Evolutionary conservation across 495 filamentous ascomycete genomes (phyloP).

Genomic region (Lasiosphaeriaceae sp.): DNA sequence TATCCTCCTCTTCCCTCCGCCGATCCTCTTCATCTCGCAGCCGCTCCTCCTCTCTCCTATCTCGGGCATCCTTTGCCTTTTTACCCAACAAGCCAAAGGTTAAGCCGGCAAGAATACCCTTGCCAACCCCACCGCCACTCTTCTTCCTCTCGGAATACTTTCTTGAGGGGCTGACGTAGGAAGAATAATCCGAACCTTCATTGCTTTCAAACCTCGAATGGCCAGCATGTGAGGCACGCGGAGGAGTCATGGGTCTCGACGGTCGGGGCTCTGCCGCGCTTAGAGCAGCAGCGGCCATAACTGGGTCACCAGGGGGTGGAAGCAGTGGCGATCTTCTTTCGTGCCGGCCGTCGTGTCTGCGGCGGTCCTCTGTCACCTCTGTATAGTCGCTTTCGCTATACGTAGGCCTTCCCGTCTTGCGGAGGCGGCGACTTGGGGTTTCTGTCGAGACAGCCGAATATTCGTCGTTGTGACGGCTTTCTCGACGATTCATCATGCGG

Average conservation of each 20-base stretch:
- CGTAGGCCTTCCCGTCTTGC: conserved; percentile 29
- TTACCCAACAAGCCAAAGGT: conserved; percentile 64
- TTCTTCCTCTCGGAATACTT: conserved; percentile 29
- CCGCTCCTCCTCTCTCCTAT: conserved; percentile 61
- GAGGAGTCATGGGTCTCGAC: conserved; percentile 38
- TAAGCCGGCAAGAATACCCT: conserved; percentile 62
- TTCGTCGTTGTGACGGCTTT: conserved; percentile 56
- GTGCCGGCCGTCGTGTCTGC: conserved; percentile 30
- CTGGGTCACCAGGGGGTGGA: conserved; percentile 37
- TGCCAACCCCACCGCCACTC: conserved; percentile 42
- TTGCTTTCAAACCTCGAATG: conserved; percentile 40
- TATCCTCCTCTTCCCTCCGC: conserved; percentile 46
- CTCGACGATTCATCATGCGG: conserved; percentile 58
- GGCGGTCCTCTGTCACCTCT: conserved; percentile 29
- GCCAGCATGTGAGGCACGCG: conserved; percentile 34
- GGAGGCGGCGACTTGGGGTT: conserved; percentile 45
- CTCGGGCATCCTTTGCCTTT: conserved; percentile 58
- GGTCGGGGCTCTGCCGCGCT: conserved; percentile 34
- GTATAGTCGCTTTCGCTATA: conserved; percentile 48
- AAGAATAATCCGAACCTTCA: conserved; percentile 48
- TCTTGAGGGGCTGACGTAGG: conserved; percentile 45
- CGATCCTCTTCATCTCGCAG: conserved; percentile 63
- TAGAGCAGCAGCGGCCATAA: conserved; percentile 33
- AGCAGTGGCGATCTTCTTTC: conserved; percentile 31
- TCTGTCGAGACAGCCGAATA: conserved; percentile 52